Evolutionary conservation across 2,329 filamentous ascomycete species (phyloP), one percentile per base, ranked within the genome.

Genomic region (Elsinoe perseae): DNA sequence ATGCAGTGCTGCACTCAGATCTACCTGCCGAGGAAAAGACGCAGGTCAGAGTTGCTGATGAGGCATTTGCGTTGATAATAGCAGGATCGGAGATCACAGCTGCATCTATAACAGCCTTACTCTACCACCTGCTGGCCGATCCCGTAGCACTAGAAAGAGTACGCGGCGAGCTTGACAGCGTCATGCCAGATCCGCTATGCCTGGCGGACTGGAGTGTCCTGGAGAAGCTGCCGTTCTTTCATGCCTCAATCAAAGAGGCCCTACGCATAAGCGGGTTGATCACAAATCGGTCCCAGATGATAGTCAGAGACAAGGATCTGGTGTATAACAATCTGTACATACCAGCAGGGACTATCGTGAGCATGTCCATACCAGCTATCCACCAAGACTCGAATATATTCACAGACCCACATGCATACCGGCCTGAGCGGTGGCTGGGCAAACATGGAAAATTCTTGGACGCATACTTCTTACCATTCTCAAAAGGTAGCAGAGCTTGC

Each of bases 191-290:
- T 64, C 66, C 71, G 55, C 78, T 77, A 14, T 3, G 9, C 16
- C 28, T 52, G 20, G 48, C 48, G 10, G 48, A 38, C 32, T 38
- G 48, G 48, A 21, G 25, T 2, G 18, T 20, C 18, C 30, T 52
- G 12, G 30, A 75, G 1, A 66, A 74, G 12, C 66, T 83, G 18
- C 80, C 80, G 1, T 78, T 72, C 0, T 72, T 82, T 8, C 70
- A 79, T 12, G 80, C 80, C 1, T 77, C 78, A 36, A 67, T 82
- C 23, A 81, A 82, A 65, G 80, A 83, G 67, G 79, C 77, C 12
- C 64, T 81, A 12, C 70, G 80, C 21, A 54, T 54, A 20, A 43
- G 34, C 27, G 30, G 52, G 21, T 20, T 52, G 6, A 52, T 52
- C 48, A 52, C 48, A 4, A 52, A 34, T 25, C 28, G 48, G 7